phyloP scores from a whole-genome alignment of 768 basidiomycete species.

The Lentinula aciculospora region DNA sequence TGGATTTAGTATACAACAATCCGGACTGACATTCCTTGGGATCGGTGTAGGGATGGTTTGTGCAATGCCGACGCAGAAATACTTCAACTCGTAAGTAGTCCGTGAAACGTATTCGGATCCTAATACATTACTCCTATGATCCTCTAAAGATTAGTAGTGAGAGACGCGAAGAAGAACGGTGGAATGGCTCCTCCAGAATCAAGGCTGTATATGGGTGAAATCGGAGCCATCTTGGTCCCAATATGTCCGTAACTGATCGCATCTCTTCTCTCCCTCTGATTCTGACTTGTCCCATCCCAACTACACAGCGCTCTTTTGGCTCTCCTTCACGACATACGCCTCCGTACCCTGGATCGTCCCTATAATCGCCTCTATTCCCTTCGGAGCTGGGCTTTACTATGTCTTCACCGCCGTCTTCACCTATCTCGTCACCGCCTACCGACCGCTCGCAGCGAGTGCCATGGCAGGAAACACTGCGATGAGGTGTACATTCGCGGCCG shows the following conservation, averaged over 20 bases:
- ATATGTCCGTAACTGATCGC: conserved; percentile 42
- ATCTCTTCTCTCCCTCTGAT: not conserved
- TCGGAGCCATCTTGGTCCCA: conserved; percentile 61
- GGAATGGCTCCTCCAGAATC: conserved; percentile 57
- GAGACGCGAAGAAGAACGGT: conserved; percentile 30
- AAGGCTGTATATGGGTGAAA: conserved; percentile 58
- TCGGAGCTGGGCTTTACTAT: conserved; percentile 59
- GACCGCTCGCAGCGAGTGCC: conserved; percentile 61
- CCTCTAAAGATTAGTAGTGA: conserved; percentile 12
- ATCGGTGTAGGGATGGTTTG: conserved; percentile 53
- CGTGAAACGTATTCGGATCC: too few species aligned
- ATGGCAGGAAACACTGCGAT: conserved; percentile 63
- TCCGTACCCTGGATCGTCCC: conserved; percentile 60
- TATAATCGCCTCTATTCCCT: conserved; percentile 59
- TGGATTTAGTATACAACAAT: conserved; percentile 42
- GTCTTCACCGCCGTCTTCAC: conserved; percentile 69
- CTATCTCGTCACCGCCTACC: conserved; percentile 65
- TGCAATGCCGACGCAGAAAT: conserved; percentile 23
- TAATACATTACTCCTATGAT: too few species aligned
- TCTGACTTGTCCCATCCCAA: conserved; percentile 40
- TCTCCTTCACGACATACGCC: conserved; percentile 49
- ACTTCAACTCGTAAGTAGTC: conserved; percentile 36
- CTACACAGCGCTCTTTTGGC: conserved; percentile 38
- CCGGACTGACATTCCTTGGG: conserved; percentile 55
- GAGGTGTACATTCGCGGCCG: conserved; percentile 54